Evolutionary conservation across 1,139 yeast species (phyloP), one percentile per base, ranked within the genome.

Genomic region (Petasospora rhodanensis): DNA sequence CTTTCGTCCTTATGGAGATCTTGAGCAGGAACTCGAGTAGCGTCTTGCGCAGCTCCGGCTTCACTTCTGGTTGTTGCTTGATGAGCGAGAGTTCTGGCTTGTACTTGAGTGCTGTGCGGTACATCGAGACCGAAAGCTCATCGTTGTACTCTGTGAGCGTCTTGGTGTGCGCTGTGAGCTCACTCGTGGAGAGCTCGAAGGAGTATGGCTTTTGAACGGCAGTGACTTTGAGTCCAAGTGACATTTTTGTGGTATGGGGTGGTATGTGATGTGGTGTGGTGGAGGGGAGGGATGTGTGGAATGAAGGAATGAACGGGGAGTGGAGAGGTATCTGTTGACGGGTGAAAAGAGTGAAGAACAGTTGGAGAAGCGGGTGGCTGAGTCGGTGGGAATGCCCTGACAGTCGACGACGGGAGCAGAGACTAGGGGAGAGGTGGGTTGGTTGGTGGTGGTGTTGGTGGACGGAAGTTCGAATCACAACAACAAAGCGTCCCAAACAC

Each of bases 21-120:
- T 76, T 78, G 43, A 72, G 62, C 25, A 76, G 56, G 43, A 77
- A 78, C 45, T 76, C 80, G 32, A 77, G 65, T 28, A 77, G 62
- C 40, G 73, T 68, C 22, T 57, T 55, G 43, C 86, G 61, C 7
- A 64, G 52, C 13, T 68, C 64, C 4, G 62, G 55, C n/a, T 73
- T 67, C 43, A 77, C 59, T 48, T 76, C 79, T 22, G 84, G 85
- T 54, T 78, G 85, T 52, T 77, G 81, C 35, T 65, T 66, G 45
- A 76, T 74, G 34, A 77, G 59, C 32, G 68, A 66, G 22, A 73
- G 46, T 45, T 74, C 76, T 15, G 84, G 80, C 45, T 62, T 67
- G 46, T 55, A 56, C 27, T 47, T 47, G 27, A 55, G 45, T 6
- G 66, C 62, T 22, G 55, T 55, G 16, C 63, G 56, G 27, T 65